A percentile compares a stretch with the other conserved stretches of the same genome.
Evolutionary conservation across 208 protist genomes (phyloP).

Genomic region (Acanthamoeba culbertsoni): DNA sequence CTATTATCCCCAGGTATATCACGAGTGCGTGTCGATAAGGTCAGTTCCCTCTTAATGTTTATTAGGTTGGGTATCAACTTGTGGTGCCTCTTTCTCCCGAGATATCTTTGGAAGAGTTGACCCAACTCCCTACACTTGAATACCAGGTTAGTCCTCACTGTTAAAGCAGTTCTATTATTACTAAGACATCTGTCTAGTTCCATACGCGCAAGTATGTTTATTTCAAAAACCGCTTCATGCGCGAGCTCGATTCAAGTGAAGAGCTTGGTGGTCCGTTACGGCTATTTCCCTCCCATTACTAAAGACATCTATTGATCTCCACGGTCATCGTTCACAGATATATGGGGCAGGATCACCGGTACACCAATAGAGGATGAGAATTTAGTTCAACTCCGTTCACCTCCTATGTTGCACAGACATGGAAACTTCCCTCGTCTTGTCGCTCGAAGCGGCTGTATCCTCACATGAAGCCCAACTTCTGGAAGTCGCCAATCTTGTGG

Average conservation of each 20-base stretch:
- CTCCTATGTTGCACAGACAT: background rate
- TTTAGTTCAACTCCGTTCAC: background rate
- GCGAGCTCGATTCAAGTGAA: constrained; percentile 17
- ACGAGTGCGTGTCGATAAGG: background rate
- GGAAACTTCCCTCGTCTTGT: constrained; percentile 16
- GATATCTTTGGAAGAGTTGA: background rate
- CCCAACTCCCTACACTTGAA: background rate
- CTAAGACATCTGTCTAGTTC: background rate
- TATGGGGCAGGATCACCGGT: constrained; percentile 30
- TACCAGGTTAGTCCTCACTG: background rate
- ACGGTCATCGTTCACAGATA: background rate
- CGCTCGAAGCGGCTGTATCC: background rate
- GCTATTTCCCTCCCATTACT: background rate
- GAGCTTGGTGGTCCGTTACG: constrained; percentile 1
- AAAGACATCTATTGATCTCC: background rate
- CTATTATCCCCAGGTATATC: constrained; percentile 56
- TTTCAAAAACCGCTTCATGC: constrained; percentile 41
- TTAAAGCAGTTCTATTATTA: background rate
- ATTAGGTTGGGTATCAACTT: constrained; percentile 47
- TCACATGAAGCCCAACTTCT: background rate
- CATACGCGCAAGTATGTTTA: constrained; percentile 39
- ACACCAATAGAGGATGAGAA: background rate
- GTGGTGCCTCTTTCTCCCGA: background rate
- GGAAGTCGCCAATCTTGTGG: background rate
- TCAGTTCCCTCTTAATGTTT: background rate